These are phyloP conservation scores for Grigorovia humatica DNA, from an alignment of 805 yeast species.

Conservation along the genomic window DNA sequence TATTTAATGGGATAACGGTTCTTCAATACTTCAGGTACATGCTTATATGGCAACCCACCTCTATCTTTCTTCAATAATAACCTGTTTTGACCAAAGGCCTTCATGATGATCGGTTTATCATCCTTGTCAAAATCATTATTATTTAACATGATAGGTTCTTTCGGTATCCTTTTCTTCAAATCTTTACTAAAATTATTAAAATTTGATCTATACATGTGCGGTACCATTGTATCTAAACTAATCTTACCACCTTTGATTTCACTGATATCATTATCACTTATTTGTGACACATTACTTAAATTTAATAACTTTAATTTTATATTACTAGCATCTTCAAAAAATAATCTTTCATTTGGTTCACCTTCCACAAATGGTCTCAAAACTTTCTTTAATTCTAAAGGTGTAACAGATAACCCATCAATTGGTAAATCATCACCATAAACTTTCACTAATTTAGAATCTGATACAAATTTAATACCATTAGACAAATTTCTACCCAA, in stretches of 20 bases:
- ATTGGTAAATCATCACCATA: conserved; percentile 28
- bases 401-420: conserved; percentile 22
- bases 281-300: background rate
- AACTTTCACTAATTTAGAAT: conserved; percentile 19
- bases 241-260: conserved; percentile 24
- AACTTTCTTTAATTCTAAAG: conserved; percentile 22
- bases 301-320: conserved; percentile 7
- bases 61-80: conserved; percentile 25
- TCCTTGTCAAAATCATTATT: conserved; percentile 2
- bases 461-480: conserved; percentile 20
- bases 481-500: conserved; percentile 2
- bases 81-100: conserved; percentile 28
- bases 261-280: conserved; percentile 19
- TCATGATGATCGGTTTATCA: conserved; percentile 20
- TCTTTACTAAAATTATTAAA: conserved; percentile 20
- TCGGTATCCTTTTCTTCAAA: conserved; percentile 18
- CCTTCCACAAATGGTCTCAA: conserved; percentile 28
- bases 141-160: conserved; percentile 21
- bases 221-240: conserved; percentile 16
- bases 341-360: conserved; percentile 25
- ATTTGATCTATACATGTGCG: conserved; percentile 16
- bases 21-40: conserved; percentile 23
- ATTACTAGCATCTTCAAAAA: conserved; percentile 11
- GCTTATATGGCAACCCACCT: conserved; percentile 29
- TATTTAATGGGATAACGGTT: conserved; percentile 17